Evolutionary conservation across 2,329 filamentous ascomycete genomes (phyloP).

Genomic region (Arthrobotrys musiformis): DNA sequence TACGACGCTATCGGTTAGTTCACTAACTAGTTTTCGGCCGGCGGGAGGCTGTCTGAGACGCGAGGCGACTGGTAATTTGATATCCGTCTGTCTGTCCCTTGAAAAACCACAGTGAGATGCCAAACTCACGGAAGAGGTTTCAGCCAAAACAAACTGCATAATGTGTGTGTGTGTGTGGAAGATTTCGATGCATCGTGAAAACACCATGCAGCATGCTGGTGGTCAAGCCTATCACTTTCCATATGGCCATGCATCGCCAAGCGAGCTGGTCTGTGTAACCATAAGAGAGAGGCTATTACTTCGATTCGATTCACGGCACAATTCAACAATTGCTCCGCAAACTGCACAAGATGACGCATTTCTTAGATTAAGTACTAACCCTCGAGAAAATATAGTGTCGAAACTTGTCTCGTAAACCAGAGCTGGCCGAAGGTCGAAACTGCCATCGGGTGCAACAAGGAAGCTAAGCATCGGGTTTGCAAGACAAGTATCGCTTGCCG

Average conservation of each 20-base stretch:
- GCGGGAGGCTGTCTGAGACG: slow-evolving; percentile 24
- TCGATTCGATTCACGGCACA: slow-evolving; percentile 32
- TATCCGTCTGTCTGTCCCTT: neutral
- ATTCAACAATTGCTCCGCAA: slow-evolving; percentile 18
- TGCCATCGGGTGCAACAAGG: neutral
- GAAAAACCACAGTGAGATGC: neutral
- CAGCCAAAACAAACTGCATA: neutral
- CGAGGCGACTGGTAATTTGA: neutral
- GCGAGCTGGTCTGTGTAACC: slow-evolving; percentile 51
- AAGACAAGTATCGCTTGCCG: neutral
- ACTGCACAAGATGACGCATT: slow-evolving; percentile 45
- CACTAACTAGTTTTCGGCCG: slow-evolving; percentile 3
- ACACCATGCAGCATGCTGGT: slow-evolving; percentile 15
- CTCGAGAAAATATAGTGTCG: neutral
- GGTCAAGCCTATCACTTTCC: slow-evolving; percentile 22
- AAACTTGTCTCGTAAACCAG: no score
- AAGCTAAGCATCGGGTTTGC: neutral
- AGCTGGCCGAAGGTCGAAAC: no score
- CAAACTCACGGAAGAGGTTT: neutral
- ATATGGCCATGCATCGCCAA: slow-evolving; percentile 29
- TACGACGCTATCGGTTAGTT: neutral
- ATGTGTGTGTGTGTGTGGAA: slow-evolving; percentile 17
- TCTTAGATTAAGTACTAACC: neutral
- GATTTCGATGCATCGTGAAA: slow-evolving; percentile 13
- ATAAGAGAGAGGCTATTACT: slow-evolving; percentile 6